Evolutionary conservation across 2,329 filamentous ascomycete genomes (phyloP).

Genomic region (Aspergillus viridinutans): DNA sequence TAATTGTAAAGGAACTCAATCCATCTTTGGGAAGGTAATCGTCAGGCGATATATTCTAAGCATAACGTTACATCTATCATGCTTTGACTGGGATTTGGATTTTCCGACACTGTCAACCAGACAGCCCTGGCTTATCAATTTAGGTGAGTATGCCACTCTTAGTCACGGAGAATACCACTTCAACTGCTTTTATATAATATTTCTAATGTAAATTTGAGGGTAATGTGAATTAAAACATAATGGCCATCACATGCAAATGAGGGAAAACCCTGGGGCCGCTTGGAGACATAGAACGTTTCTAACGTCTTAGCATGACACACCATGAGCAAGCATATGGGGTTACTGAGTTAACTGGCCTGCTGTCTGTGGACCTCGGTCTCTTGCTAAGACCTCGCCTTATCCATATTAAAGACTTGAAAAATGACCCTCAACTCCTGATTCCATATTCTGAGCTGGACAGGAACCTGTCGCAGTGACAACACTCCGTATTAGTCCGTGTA

Average conservation of each 20-base stretch:
- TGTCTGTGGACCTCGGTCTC: neutral
- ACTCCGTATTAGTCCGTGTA: no score
- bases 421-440: neutral
- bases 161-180: no score
- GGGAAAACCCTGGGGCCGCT: neutral
- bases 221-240: neutral
- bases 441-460: neutral
- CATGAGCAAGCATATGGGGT: neutral
- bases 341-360: neutral
- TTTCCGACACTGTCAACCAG: neutral
- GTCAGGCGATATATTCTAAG: neutral
- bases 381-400: neutral
- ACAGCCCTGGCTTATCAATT: neutral
- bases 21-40: neutral
- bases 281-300: neutral
- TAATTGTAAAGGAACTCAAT: neutral
- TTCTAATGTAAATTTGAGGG: neutral
- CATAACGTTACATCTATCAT: neutral
- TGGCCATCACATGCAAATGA: neutral
- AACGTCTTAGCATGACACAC: neutral
- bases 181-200: no score
- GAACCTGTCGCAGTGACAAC: neutral
- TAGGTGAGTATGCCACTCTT: neutral
- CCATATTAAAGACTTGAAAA: neutral
- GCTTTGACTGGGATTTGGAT: neutral